Evolutionary conservation across 768 basidiomycete species (phyloP), one percentile per base, ranked within the genome.

Genomic region (Lentinus tigrinus): DNA sequence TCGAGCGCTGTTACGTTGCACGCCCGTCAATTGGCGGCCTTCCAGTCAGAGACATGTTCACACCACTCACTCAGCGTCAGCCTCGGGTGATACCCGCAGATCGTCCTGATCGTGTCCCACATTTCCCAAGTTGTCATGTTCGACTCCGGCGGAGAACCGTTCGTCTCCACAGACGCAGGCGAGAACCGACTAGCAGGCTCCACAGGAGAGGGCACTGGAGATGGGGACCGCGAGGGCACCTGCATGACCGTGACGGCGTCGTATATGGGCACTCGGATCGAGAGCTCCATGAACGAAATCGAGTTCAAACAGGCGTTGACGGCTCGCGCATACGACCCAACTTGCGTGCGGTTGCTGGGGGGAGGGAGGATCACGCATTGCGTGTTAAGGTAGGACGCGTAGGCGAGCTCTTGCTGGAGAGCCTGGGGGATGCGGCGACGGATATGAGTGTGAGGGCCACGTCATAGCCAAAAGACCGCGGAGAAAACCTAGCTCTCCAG

Each of bases 61-160:
- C 11, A 44, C 38, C 47, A 73, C 80, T 63, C 70, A 93, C 91
- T 87, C 56, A 92, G 68, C 2, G 87, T 87, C 58, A 94, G 67
- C 26, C 91, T 82, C 28, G 81, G 76, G 68, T 84, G 85, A 71
- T 95, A 96, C 56, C 88, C 88, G 71, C 97, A 99, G 34, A 96
- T 81, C 3, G 88, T 87, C 59, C 95, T 81, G 57, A 99, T 92
- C 47, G 89, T 81, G 71, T 98, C 97, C 97, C 97, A 99, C 85
- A 95, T 96, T 71, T 98, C 97, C 96, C 97, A 99, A 0, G 91
- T 93, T 31, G 73, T 69, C 47, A 70, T 65, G 24, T 65, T 63
- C 9, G 72, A 61, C 26, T 70, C 64, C 16, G 71, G 67, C 28
- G 54, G 57, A 39, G 59, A 58, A 39, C 64, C 54, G n/a, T 19